A percentile compares a stretch with the other conserved stretches of the same genome.
Evolutionary conservation across 1,139 yeast genomes (phyloP).

Genomic region (Hansenula lynferdii): DNA sequence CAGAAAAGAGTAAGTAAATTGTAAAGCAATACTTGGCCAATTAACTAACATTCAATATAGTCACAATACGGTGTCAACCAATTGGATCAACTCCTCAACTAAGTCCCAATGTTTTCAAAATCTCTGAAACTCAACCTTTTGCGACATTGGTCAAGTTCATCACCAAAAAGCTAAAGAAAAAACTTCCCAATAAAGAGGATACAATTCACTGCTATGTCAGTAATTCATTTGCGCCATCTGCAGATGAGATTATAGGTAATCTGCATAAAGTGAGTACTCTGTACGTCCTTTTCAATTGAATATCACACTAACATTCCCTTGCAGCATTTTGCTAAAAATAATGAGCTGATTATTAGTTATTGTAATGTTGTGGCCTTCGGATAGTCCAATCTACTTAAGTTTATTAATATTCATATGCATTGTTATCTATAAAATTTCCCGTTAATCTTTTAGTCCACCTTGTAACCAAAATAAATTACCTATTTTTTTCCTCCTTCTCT

Average conservation of each 20-base stretch:
- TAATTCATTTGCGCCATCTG: constrained; percentile 57
- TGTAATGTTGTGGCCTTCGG: constrained; percentile 60
- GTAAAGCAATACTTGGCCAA: neutral
- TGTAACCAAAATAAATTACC: too few species aligned
- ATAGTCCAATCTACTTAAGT: too few species aligned
- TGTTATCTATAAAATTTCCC: too few species aligned
- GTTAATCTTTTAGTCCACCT: too few species aligned
- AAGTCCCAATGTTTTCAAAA: constrained; percentile 44
- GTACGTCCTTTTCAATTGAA: neutral
- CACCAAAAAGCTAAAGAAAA: constrained; percentile 34
- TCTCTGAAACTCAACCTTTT: constrained; percentile 42
- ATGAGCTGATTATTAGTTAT: constrained; percentile 49
- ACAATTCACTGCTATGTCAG: constrained; percentile 40
- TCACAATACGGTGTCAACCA: constrained; percentile 41
- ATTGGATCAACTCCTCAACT: constrained; percentile 53
- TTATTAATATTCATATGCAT: too few species aligned
- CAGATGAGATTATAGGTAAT: constrained; percentile 50
- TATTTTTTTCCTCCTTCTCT: neutral
- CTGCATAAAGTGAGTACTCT: constrained; percentile 26
- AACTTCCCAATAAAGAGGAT: constrained; percentile 16
- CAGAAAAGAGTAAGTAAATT: neutral
- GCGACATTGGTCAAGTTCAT: constrained; percentile 42
- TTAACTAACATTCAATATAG: constrained; percentile 22
- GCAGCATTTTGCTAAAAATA: constrained; percentile 37
- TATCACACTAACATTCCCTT: neutral